Evolutionary conservation across 208 protist genomes (phyloP).

Genomic region (Kentomonas sorsogonicus): DNA sequence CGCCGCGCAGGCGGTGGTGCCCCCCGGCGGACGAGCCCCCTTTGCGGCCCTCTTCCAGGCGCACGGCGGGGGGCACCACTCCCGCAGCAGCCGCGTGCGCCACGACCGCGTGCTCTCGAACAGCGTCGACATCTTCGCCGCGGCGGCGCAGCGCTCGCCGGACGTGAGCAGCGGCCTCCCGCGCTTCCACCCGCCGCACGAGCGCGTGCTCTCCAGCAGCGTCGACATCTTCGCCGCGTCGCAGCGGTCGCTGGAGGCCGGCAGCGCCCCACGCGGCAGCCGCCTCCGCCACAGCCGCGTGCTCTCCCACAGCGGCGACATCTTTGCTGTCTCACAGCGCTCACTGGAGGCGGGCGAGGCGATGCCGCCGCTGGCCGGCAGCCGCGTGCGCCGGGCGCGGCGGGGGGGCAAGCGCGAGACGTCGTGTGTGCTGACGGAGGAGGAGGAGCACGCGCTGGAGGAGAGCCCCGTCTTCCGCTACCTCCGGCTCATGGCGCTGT

Average conservation of each 20-base stretch:
- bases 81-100: too few species aligned
- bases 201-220: background rate
- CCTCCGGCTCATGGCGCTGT: slow-evolving; percentile 59
- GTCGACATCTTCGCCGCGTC: background rate
- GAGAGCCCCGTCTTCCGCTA: slow-evolving; percentile 48
- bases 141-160: too few species aligned
- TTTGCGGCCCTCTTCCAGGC: background rate
- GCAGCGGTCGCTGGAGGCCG: background rate
- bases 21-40: too few species aligned
- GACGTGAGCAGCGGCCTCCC: background rate
- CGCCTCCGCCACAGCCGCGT: background rate
- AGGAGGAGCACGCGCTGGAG: slow-evolving; percentile 35
- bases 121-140: too few species aligned
- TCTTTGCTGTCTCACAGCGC: background rate
- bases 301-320: background rate
- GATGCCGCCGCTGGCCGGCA: background rate
- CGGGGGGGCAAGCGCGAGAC: background rate
- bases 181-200: background rate
- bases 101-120: too few species aligned
- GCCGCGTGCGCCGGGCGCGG: too few species aligned
- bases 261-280: too few species aligned
- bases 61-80: too few species aligned
- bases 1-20: too few species aligned
- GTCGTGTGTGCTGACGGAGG: background rate
- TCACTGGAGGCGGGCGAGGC: background rate